Evolutionary conservation across 2,329 filamentous ascomycete species (phyloP).

Genomic region (Thielaviopsis punctulata): DNA sequence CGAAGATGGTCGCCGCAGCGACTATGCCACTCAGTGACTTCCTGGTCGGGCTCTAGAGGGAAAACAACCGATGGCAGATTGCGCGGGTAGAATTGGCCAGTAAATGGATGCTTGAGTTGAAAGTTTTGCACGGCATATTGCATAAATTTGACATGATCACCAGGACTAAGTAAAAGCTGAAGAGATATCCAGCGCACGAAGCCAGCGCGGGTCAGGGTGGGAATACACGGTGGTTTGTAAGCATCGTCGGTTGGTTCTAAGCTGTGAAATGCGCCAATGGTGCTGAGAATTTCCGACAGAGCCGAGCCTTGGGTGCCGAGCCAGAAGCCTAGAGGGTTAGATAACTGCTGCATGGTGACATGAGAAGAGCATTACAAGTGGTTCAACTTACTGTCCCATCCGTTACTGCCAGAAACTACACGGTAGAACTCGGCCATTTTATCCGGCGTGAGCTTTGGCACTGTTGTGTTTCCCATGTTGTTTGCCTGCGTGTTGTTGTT

Average conservation of each 20-base stretch:
- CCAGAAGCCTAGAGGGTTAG: conserved; percentile 43
- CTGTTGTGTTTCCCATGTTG: conserved; percentile 39
- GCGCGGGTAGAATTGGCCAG: conserved; percentile 48
- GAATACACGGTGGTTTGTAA: conserved; percentile 60
- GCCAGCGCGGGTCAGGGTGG: conserved; percentile 64
- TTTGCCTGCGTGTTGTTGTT: not conserved
- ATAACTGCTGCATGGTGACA: not conserved
- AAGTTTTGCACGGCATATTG: conserved; percentile 67
- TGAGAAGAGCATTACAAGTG: conserved; percentile 2
- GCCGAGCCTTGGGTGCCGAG: conserved; percentile 53
- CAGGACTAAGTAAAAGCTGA: conserved; percentile 70
- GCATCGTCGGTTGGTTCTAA: conserved; percentile 59
- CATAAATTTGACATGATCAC: conserved; percentile 72
- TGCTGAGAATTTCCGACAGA: conserved; percentile 84
- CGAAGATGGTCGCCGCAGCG: conserved; percentile 54
- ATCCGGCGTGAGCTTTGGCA: conserved; percentile 38
- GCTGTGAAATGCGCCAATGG: conserved; percentile 76
- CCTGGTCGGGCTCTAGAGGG: conserved; percentile 53
- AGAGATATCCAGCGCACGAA: conserved; percentile 92
- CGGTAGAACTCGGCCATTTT: conserved; percentile 67
- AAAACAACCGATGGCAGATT: conserved; percentile 46
- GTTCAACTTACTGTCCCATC: conserved; percentile 49
- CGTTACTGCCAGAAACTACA: conserved; percentile 41
- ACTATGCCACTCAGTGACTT: conserved; percentile 79
- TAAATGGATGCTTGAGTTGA: conserved; percentile 56